Evolutionary conservation across 257 asterid species (phyloP).

Genomic region (Solanum chilense): DNA sequence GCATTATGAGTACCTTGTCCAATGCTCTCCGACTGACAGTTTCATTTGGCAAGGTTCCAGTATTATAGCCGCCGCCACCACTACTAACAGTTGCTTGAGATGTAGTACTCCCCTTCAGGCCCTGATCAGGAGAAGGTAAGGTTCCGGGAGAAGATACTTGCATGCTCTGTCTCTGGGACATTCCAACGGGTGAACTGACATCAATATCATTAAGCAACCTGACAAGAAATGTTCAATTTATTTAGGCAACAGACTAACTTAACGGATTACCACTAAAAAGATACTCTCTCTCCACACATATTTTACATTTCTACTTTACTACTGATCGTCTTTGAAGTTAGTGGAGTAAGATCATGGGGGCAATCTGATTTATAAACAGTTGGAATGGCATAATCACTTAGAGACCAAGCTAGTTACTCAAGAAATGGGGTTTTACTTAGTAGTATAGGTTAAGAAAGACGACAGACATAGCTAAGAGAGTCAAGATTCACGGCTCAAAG

Average conservation of each 20-base stretch:
- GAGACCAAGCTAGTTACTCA: background rate
- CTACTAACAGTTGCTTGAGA: slow-evolving; percentile 24
- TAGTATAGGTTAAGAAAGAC: background rate
- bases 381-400: background rate
- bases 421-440: background rate
- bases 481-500: background rate
- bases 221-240: slow-evolving; percentile 7
- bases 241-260: background rate
- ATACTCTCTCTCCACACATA: background rate
- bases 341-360: background rate
- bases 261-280: background rate
- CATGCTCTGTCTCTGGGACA: slow-evolving; percentile 5
- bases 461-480: background rate
- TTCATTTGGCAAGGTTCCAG: slow-evolving; percentile 42
- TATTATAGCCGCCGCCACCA: slow-evolving; percentile 5
- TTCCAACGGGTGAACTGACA: slow-evolving; percentile 24
- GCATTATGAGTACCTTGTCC: slow-evolving; percentile 59
- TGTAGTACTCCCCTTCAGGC: slow-evolving; percentile 23
- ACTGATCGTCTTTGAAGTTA: background rate
- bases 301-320: background rate
- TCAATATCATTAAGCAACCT: slow-evolving; percentile 33
- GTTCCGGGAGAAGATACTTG: slow-evolving; percentile 19
- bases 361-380: background rate
- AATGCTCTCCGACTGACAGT: slow-evolving; percentile 86
- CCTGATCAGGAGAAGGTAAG: slow-evolving; percentile 26